Conservation (phyloP, 345 rosid species). For the Syzygium aqueum region DNA sequence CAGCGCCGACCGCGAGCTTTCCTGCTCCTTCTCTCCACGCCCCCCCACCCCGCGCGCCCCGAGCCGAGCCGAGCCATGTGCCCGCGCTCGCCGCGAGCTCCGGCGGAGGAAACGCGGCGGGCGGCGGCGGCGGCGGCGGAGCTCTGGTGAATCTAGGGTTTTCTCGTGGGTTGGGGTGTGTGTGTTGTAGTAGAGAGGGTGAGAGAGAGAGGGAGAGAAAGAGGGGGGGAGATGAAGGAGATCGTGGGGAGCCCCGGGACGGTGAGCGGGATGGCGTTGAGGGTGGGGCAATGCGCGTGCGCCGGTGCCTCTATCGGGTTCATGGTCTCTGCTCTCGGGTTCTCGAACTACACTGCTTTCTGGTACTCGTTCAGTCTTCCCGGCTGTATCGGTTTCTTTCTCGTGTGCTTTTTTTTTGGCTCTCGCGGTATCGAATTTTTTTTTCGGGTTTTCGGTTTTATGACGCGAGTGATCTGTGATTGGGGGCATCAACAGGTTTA, state of each 20-base stretch:
- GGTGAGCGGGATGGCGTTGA: constrained; percentile 52
- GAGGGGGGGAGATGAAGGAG: constrained; percentile 43
- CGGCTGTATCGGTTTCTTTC: not conserved
- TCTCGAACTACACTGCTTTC: constrained; percentile 73
- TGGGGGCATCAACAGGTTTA: not conserved
- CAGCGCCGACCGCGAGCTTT: not conserved
- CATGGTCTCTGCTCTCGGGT: constrained; percentile 54
- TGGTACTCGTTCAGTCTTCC: constrained; percentile 27
- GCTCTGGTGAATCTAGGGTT: not conserved
- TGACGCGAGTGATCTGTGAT: not conserved
- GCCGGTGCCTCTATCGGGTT: constrained; percentile 69
- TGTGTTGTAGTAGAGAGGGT: not conserved
- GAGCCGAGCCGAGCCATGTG: not conserved
- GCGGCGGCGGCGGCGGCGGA: not conserved
- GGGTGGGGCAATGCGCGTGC: constrained; percentile 65
- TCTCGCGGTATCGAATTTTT: not conserved
- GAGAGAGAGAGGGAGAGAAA: not conserved
- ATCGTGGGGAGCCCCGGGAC: constrained; percentile 81
- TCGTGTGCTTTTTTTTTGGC: not conserved
- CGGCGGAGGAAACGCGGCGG: not conserved
- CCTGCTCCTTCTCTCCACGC: not conserved
- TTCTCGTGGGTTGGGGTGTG: not conserved
- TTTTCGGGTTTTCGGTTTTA: not conserved
- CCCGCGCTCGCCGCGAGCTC: not conserved
- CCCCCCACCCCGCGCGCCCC: not conserved